A percentile compares a stretch with the other conserved stretches of the same genome.
Conservation (phyloP, 805 yeast genomes). For the Metschnikowia arizonensis region DNA sequence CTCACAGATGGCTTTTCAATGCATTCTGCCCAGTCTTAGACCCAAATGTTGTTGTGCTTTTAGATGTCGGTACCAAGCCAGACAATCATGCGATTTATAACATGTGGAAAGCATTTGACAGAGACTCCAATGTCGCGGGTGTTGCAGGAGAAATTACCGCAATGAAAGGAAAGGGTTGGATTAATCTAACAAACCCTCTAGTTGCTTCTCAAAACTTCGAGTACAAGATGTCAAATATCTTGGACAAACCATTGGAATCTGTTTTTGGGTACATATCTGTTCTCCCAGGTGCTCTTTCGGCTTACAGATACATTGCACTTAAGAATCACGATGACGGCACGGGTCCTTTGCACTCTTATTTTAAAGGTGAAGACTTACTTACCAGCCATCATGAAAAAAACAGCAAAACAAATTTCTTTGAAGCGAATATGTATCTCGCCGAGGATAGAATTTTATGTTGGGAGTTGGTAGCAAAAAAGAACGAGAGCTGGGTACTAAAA, state of each 20-base stretch:
- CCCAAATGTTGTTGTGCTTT: conserved; percentile 82
- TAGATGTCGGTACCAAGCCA: conserved; percentile 99
- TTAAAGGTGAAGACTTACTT: conserved; percentile 72
- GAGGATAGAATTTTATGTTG: conserved; percentile 30
- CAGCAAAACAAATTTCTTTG: conserved; percentile 71
- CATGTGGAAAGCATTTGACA: conserved; percentile 95
- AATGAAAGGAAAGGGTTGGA: conserved; percentile 87
- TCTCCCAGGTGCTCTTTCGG: conserved; percentile 93
- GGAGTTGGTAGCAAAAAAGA: conserved; percentile 27
- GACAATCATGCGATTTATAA: conserved; percentile 83
- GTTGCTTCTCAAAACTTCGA: conserved; percentile 97
- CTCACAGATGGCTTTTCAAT: conserved; percentile 96
- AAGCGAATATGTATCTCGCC: conserved; percentile 58
- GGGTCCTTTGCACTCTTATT: conserved; percentile 86
- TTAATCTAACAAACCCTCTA: conserved; percentile 77
- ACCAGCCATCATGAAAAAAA: conserved; percentile 27
- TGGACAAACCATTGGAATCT: conserved; percentile 92
- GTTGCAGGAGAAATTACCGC: conserved; percentile 98
- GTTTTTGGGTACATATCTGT: conserved; percentile 91
- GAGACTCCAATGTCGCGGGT: conserved; percentile 96
- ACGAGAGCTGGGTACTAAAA: conserved; percentile 28
- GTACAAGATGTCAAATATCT: conserved; percentile 92
- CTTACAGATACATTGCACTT: conserved; percentile 86
- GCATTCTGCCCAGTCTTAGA: conserved; percentile 89
- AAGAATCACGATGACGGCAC: conserved; percentile 84